These are phyloP conservation scores for Rhizopus stolonifer DNA, from an alignment of 371 early-diverging fungal genomes.

Conservation along the genomic window DNA sequence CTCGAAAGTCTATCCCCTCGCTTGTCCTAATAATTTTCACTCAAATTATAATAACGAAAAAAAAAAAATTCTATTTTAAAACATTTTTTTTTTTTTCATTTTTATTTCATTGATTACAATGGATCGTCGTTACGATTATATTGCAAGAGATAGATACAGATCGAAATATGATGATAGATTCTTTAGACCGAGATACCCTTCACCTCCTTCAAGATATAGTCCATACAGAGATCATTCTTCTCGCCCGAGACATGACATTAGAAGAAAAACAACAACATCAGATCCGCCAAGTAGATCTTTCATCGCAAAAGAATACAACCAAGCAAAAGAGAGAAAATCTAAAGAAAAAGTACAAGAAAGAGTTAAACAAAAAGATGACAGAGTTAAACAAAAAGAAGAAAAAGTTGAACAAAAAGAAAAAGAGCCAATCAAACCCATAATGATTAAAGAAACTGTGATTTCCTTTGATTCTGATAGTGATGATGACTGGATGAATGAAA, in stretches of 20 bases:
- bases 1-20: slow-evolving; percentile 8
- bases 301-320: no score
- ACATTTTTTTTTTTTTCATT: background rate
- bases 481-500: slow-evolving; percentile 3
- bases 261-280: no score
- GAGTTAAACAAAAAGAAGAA: background rate
- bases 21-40: background rate
- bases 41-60: background rate
- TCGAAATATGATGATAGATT: slow-evolving; percentile 2
- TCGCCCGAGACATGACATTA: no score
- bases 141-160: slow-evolving; percentile 4
- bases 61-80: background rate
- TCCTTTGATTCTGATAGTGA: slow-evolving; percentile 10
- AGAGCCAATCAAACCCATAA: background rate
- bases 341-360: background rate
- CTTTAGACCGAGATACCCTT: slow-evolving; percentile 7
- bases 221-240: no score
- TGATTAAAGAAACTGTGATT: slow-evolving; percentile 6
- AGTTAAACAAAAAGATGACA: background rate
- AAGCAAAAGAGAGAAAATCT: background rate
- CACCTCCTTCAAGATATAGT: background rate
- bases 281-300: no score
- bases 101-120: background rate
- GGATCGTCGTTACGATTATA: slow-evolving; percentile 12
- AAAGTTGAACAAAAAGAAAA: slow-evolving; percentile 1